A percentile compares a stretch with the other conserved stretches of the same genome.
These are phyloP conservation scores for Hypomontagnella monticulosa DNA, from an alignment of 495 filamentous ascomycete species.

Conservation along the genomic window DNA sequence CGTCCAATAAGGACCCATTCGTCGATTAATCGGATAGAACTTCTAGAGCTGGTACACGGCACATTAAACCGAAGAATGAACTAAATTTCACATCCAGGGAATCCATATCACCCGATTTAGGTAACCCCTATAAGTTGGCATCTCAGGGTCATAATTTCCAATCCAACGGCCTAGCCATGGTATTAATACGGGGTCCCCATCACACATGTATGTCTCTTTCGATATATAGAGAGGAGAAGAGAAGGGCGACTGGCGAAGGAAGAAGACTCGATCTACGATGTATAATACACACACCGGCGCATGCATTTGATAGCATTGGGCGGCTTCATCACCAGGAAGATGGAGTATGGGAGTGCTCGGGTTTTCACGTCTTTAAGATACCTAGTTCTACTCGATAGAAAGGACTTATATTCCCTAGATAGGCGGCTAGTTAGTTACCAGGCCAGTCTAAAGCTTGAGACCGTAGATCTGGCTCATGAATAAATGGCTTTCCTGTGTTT, in stretches of 20 bases:
- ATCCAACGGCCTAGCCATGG: background rate
- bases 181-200: background rate
- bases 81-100: background rate
- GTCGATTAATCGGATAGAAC: background rate
- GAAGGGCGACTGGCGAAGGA: background rate
- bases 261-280: conserved; percentile 2
- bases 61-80: conserved; percentile 2
- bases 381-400: conserved; percentile 11
- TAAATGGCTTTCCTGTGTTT: no score
- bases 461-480: no score
- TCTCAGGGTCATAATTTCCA: background rate
- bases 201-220: background rate
- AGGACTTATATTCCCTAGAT: background rate
- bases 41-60: background rate
- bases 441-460: no score
- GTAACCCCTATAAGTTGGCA: background rate
- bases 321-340: conserved; percentile 2
- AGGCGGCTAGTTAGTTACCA: no score
- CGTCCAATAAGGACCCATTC: conserved; percentile 11
- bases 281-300: conserved; percentile 6
- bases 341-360: background rate
- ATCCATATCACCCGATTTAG: background rate
- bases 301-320: conserved; percentile 11
- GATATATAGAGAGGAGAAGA: background rate
- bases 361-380: conserved; percentile 16